Percentiles rank a stretch among this genome's conserved stretches.
These are phyloP conservation scores for Macroventuria anomochaeta DNA, from an alignment of 2,329 filamentous ascomycete genomes.

Conservation along the genomic window DNA sequence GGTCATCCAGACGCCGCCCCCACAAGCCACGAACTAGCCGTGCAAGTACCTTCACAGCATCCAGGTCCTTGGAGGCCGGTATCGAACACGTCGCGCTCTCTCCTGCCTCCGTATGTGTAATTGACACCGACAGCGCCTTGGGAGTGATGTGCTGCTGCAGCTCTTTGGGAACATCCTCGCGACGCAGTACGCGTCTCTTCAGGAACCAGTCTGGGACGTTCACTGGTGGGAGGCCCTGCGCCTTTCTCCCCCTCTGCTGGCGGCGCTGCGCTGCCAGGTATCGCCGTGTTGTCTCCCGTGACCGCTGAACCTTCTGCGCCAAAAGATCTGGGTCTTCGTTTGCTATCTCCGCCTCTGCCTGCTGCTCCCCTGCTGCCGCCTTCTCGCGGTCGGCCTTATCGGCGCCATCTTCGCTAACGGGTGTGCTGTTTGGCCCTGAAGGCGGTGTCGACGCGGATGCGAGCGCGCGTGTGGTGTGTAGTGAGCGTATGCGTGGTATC, in stretches of 20 bases:
- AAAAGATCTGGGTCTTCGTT: constrained; percentile 43
- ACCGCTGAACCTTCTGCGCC: constrained; percentile 47
- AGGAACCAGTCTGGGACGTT: constrained; percentile 66
- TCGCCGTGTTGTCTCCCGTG: constrained; percentile 41
- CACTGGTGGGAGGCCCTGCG: constrained; percentile 47
- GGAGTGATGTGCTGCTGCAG: constrained; percentile 15
- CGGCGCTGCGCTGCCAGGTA: constrained; percentile 46
- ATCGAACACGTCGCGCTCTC: constrained; percentile 35
- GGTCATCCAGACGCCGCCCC: constrained; percentile 30
- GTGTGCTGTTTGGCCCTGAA: constrained; percentile 36
- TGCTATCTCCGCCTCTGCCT: constrained; percentile 29
- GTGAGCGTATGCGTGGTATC: constrained; percentile 37
- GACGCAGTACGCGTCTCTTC: constrained; percentile 57
- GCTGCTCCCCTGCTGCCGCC: constrained; percentile 27
- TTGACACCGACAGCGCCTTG: constrained; percentile 29
- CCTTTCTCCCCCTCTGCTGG: constrained; percentile 42
- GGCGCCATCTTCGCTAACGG: constrained; percentile 31
- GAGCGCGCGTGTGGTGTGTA: constrained; percentile 43
- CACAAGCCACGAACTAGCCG: constrained; percentile 35
- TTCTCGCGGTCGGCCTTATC: constrained; percentile 29
- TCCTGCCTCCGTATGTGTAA: constrained; percentile 33
- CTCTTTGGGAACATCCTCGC: constrained; percentile 37
- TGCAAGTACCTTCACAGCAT: constrained; percentile 31
- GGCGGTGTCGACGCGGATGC: constrained; percentile 39
- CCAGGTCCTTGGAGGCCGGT: constrained; percentile 26